Evolutionary conservation across 2,329 filamentous ascomycete genomes (phyloP).

Genomic region (Xylaria sp.): DNA sequence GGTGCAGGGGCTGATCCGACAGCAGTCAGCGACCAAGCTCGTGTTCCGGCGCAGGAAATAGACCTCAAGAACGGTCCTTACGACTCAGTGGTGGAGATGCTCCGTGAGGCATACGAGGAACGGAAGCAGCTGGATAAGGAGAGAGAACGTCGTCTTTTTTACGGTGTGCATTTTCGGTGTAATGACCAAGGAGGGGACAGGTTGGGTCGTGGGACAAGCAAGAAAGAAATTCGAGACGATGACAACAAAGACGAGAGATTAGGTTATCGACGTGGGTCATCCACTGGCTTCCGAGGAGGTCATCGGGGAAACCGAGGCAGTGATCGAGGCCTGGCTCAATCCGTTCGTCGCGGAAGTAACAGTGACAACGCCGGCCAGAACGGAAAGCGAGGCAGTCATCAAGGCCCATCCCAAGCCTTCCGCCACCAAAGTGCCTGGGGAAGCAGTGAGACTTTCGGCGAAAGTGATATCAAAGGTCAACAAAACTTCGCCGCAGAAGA

Average conservation of each 20-base stretch:
- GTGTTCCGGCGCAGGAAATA: not conserved
- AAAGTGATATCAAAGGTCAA: not conserved
- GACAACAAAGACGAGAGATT: too few species aligned
- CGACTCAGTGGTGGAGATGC: not conserved
- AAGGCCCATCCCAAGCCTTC: not conserved
- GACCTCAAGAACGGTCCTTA: not conserved
- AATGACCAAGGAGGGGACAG: not conserved
- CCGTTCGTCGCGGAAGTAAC: not conserved
- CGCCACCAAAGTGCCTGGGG: not conserved
- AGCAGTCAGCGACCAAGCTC: not conserved
- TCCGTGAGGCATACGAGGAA: not conserved
- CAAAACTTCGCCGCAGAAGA: not conserved
- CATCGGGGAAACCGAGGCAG: not conserved
- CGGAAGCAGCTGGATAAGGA: not conserved
- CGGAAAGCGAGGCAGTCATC: not conserved
- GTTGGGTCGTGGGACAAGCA: not conserved
- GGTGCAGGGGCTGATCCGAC: constrained; percentile 24
- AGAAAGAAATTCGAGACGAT: not conserved
- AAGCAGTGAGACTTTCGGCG: not conserved
- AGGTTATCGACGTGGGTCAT: not conserved
- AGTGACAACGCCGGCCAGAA: not conserved
- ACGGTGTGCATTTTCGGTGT: not conserved
- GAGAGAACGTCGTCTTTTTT: not conserved
- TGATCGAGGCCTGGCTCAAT: not conserved
- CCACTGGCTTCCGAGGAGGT: not conserved